Evolutionary conservation across 805 yeast species (phyloP).

Genomic region (Nakazawaea laoshanensis): DNA sequence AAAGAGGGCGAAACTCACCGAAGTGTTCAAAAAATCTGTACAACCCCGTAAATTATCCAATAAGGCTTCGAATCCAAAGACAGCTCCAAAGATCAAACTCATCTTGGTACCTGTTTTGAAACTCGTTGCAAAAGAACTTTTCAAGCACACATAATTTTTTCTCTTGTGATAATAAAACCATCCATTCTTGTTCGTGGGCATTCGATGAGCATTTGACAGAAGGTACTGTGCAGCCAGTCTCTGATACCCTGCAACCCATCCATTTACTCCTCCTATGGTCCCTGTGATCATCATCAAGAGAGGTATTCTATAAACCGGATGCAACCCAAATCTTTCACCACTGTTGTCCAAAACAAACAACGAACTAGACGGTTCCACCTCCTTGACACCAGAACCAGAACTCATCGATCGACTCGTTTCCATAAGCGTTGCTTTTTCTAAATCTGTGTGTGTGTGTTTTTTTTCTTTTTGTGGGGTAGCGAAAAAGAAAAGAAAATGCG

Average conservation of each 20-base stretch:
- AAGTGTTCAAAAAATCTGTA: constrained; percentile 55
- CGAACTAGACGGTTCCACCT: no score
- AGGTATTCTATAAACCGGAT: constrained; percentile 35
- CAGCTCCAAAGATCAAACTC: constrained; percentile 34
- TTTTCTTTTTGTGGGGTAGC: neutral
- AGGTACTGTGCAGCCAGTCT: constrained; percentile 49
- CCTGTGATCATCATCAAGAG: constrained; percentile 30
- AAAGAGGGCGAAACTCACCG: constrained; percentile 42
- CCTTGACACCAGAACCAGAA: no score
- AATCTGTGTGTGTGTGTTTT: no score
- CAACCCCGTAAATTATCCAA: constrained; percentile 46
- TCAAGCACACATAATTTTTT: constrained; percentile 66
- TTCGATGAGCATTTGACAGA: constrained; percentile 75
- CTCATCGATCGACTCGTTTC: no score
- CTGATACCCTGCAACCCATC: constrained; percentile 53
- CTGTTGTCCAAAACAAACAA: constrained; percentile 7
- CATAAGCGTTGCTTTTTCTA: no score
- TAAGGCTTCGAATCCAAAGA: constrained; percentile 54
- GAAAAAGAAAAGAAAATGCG: no score
- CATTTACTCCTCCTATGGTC: constrained; percentile 39
- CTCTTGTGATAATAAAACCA: constrained; percentile 87
- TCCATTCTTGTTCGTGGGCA: constrained; percentile 71
- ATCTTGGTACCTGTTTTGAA: constrained; percentile 31
- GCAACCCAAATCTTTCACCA: constrained; percentile 39
- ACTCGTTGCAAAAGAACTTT: constrained; percentile 44